Evolutionary conservation across 75 land plant genomes (phyloP).

Genomic region (Cunninghamia lanceolata): DNA sequence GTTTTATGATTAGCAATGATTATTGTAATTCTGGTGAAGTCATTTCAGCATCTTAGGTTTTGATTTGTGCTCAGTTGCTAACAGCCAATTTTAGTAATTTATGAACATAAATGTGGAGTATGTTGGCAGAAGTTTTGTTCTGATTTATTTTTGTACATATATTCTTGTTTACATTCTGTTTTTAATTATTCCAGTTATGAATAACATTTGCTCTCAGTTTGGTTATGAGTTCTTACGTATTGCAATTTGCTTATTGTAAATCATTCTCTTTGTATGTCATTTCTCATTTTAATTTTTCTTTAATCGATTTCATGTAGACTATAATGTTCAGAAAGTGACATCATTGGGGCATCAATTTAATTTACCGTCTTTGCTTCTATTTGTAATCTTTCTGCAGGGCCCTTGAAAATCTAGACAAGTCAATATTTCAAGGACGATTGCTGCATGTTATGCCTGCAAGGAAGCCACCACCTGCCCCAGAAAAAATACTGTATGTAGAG

Average conservation of each 20-base stretch:
- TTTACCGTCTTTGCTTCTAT: neutral
- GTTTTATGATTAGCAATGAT: no score
- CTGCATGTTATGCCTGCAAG: conserved; percentile 88
- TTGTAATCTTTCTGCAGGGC: conserved; percentile 32
- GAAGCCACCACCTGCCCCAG: conserved; percentile 36
- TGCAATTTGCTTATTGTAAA: neutral
- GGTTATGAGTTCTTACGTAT: neutral
- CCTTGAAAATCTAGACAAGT: conserved; percentile 69
- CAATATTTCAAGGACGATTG: conserved; percentile 91
- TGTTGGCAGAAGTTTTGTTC: neutral
- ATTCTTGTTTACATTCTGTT: neutral
- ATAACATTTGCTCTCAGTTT: neutral
- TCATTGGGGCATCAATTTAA: neutral
- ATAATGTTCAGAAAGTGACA: neutral
- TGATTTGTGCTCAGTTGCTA: no score
- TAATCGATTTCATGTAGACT: neutral
- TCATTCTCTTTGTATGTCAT: neutral
- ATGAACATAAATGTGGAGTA: neutral
- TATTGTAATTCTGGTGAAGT: no score
- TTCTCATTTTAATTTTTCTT: neutral
- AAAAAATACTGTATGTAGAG: conserved; percentile 31
- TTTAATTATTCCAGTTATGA: no score
- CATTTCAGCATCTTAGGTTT: no score
- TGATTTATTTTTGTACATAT: neutral
- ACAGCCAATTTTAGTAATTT: neutral